Conservation (phyloP, 352 stramenopile genomes). For the Detonula confervacea region DNA sequence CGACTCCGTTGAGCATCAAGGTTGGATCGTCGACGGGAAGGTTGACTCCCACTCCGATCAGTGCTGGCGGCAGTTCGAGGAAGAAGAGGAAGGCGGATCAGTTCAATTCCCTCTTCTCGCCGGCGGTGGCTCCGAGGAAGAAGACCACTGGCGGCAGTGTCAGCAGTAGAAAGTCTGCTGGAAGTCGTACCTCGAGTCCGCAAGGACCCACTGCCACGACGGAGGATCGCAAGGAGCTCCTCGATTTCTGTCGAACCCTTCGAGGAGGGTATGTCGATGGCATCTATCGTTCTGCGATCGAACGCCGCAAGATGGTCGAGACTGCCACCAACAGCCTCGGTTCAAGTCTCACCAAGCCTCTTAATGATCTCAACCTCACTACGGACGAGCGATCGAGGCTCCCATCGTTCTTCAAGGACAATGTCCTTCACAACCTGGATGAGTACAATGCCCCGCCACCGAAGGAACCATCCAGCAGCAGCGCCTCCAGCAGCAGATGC, state of each 20-base stretch:
- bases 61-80: background rate
- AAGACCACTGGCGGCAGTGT: background rate
- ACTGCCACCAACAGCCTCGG: conserved; percentile 11
- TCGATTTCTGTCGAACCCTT: conserved; percentile 65
- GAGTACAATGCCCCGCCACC: conserved; percentile 30
- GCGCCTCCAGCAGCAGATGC: background rate
- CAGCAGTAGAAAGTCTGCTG: background rate
- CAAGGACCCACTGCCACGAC: conserved; percentile 18
- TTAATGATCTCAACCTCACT: conserved; percentile 68
- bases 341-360: conserved; percentile 23
- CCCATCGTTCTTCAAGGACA: conserved; percentile 48
- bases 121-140: conserved; percentile 20
- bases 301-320: conserved; percentile 71
- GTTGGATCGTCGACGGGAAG: background rate
- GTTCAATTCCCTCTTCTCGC: conserved; percentile 46
- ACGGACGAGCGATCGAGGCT: conserved; percentile 52
- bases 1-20: conserved; percentile 23
- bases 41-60: conserved; percentile 3
- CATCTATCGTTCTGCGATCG: conserved; percentile 70
- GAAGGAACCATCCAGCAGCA: background rate
- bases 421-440: conserved; percentile 22
- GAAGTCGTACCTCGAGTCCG: background rate
- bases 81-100: conserved; percentile 44
- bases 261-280: conserved; percentile 76
- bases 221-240: conserved; percentile 53